Base-by-base conservation (phyloP, 768 basidiomycete species). In the Ramaria sp. region DNA sequence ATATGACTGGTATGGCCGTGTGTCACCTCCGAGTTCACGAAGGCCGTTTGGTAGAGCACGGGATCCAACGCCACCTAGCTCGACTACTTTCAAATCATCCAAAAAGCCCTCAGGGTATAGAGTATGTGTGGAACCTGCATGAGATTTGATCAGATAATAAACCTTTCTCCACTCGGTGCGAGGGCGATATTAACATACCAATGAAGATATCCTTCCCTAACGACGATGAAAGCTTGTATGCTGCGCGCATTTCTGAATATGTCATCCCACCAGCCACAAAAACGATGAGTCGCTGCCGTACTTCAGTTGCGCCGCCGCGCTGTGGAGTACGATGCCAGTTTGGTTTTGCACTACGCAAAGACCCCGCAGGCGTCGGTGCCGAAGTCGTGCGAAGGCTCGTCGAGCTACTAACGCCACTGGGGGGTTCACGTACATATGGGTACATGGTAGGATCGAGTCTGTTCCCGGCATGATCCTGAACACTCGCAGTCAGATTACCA, bases 201-300 rank as follows among this genome's bases (percentile, higher is more conserved):
- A 99, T 88, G 69, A 83, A 88, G 53, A 98, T 80, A 63, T 99
- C 96, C 69, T 87, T 92, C 64, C 87, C 86, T 53, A 91, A 67
- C 1, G 80, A 67, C 48, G 73, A 75, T 3, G 91, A 87, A 15
- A 95, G 74, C 51, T 84, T 76, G 66, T 97, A 98, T 47, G 82
- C 85, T 64, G 92, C 83, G 59, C 95, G 78, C 70, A 94, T 86
- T 70, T 99, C 96, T 0, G 93, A 95, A 67, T 92, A 93, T 1
- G 96, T 94, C 79, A 94, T 84, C 1, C 96, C 96, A 37, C 96
- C 96, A 13, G 90, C 88, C 22, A 97, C 76, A 69, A 98, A 98
- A 17, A 97, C 80, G 37, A 99, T 76, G 13, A 96, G 64, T 30
- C 95, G 79, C 69, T 91, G 86, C 58, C 82, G 78, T 51, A 78